Conservation (phyloP, 305 asterid species). For the Ajuga reptans region DNA sequence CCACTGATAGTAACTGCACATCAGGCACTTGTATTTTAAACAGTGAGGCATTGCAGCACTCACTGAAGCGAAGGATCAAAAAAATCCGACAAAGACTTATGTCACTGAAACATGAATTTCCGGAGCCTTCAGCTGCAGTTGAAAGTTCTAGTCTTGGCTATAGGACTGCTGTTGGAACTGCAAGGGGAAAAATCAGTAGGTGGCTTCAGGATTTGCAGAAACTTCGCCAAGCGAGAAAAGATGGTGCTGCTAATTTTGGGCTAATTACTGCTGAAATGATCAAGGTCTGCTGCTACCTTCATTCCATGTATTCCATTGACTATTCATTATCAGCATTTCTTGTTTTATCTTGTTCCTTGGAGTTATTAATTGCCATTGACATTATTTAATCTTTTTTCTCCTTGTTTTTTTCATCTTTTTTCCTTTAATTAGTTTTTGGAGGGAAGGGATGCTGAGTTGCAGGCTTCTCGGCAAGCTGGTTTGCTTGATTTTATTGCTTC, state of each 20-base stretch:
- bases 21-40: slow-evolving; percentile 38
- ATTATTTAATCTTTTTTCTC: background rate
- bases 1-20: slow-evolving; percentile 35
- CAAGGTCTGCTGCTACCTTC: slow-evolving; percentile 49
- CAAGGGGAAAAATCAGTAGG: slow-evolving; percentile 74
- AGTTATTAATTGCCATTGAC: slow-evolving; percentile 26
- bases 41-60: slow-evolving; percentile 53
- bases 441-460: slow-evolving; percentile 93
- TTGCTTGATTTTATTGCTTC: slow-evolving; percentile 95
- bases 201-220: slow-evolving; percentile 98
- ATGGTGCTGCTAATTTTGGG: slow-evolving; percentile 87
- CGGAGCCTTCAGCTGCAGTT: slow-evolving; percentile 63
- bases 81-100: slow-evolving; percentile 85
- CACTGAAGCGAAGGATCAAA: slow-evolving; percentile 73
- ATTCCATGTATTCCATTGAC: background rate
- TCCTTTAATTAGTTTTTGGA: slow-evolving; percentile 57
- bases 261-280: slow-evolving; percentile 83
- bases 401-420: background rate
- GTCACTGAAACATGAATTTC: slow-evolving; percentile 89
- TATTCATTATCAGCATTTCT: background rate
- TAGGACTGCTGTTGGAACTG: slow-evolving; percentile 81
- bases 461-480: slow-evolving; percentile 95
- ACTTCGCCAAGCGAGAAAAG: slow-evolving; percentile 95
- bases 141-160: slow-evolving; percentile 81
- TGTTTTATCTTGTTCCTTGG: slow-evolving; percentile 11